Evolutionary conservation across 2,329 filamentous ascomycete species (phyloP), one percentile per base, ranked within the genome.

Genomic region (Epichloe glyceriae): DNA sequence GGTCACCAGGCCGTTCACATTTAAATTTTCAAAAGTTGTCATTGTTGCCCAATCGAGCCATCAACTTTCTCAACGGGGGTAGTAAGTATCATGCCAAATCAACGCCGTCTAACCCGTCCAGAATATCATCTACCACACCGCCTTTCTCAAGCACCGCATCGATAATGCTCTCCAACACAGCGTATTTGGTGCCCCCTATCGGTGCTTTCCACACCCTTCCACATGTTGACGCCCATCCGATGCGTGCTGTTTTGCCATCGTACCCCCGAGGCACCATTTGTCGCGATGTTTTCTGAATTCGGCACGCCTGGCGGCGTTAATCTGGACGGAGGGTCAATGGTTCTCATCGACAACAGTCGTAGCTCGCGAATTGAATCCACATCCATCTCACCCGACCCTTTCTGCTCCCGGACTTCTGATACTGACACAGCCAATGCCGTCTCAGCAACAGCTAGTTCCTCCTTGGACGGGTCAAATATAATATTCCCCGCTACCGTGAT

Each of bases 371-470:
- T 49, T n/a, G 61, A 62, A 47, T 75, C 70, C 34, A 71, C 60
- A 4, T 74, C 70, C 64, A 70, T 69, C 37, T 63, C 64, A 1
- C 64, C 62, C 57, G 45, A 56, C 41, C 35, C 46, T 49, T 50
- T 39, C 40, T 46, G 51, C 53, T 40, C 57, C 47, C 60, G 57
- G 35, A 63, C 62, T 57, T 79, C 78, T 15, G 80, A 80, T 35
- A 95, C 77, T 0, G 89, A 95, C 5, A 97, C 79, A 2, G 91
- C 93, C 44, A 97, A 73, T 3, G 93, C 87, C 12, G 84, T 82
- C 61, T 97, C 91, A 1, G 93, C 93, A 4, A 97, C 91, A 2
- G 89, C 87, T 15, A 98, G 82, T 67, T 98, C 93, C 65, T 96
- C 90, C 58, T 84, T 83, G 49, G 81, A 85, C 0, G 93, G 91